phyloP scores from a whole-genome alignment of 1,284 basidiomycete species.

The Coniophora puteana region DNA sequence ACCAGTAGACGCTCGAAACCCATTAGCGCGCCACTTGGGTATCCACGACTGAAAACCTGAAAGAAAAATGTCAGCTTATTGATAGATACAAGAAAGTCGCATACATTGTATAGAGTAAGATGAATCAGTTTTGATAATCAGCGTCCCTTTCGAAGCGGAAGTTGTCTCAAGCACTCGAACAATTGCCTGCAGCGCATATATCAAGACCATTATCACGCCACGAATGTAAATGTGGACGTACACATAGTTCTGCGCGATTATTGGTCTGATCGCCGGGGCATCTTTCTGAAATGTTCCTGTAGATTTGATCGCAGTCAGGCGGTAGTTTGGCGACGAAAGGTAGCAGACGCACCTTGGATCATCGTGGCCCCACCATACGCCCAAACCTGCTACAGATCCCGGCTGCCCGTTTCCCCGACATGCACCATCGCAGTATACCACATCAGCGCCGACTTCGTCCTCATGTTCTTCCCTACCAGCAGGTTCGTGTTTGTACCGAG shows the following conservation, averaged over 20 bases:
- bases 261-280: slow-evolving; percentile 86
- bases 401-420: slow-evolving; percentile 70
- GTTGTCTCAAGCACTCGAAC: slow-evolving; percentile 67
- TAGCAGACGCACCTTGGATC: slow-evolving; percentile 48
- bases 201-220: background rate
- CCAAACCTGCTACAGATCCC: slow-evolving; percentile 63
- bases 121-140: slow-evolving; percentile 76
- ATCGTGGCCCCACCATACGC: slow-evolving; percentile 71
- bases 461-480: background rate
- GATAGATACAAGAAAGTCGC: slow-evolving; percentile 10
- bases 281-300: slow-evolving; percentile 72
- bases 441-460: slow-evolving; percentile 22
- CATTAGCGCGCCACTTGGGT: slow-evolving; percentile 51
- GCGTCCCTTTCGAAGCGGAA: slow-evolving; percentile 45
- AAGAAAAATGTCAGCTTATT: slow-evolving; percentile 7
- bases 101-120: slow-evolving; percentile 70
- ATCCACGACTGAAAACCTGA: slow-evolving; percentile 67
- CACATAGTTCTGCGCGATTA: slow-evolving; percentile 84
- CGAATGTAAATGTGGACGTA: slow-evolving; percentile 30
- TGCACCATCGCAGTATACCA: slow-evolving; percentile 81
- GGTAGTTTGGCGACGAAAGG: slow-evolving; percentile 5
- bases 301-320: slow-evolving; percentile 2
- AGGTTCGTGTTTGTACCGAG: slow-evolving; percentile 1
- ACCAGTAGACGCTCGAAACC: slow-evolving; percentile 47
- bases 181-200: slow-evolving; percentile 54